Conservation (phyloP, 768 basidiomycete species). For the Tricholoma furcatifolium region DNA sequence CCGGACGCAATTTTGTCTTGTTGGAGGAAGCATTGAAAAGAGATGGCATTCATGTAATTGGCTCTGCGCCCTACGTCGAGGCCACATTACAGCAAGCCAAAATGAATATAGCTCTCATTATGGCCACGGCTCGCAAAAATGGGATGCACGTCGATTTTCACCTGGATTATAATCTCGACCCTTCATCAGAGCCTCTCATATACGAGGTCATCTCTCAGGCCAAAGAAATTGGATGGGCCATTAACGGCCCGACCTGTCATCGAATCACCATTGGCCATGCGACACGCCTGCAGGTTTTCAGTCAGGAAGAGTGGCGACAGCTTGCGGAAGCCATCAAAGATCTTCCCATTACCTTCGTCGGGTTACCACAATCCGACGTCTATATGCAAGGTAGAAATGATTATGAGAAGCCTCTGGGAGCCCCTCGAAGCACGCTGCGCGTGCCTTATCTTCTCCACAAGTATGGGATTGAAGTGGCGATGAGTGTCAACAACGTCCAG, state of each 20-base stretch:
- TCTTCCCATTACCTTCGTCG: constrained; percentile 53
- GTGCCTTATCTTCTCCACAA: constrained; percentile 45
- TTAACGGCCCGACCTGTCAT: constrained; percentile 24
- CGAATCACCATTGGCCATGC: constrained; percentile 60
- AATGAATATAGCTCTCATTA: constrained; percentile 51
- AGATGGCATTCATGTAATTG: constrained; percentile 48
- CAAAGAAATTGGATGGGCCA: constrained; percentile 18
- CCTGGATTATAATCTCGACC: constrained; percentile 65
- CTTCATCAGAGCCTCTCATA: constrained; percentile 48
- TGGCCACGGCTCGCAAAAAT: constrained; percentile 42
- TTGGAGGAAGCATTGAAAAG: constrained; percentile 40
- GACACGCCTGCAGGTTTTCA: constrained; percentile 55
- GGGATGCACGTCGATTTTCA: constrained; percentile 59
- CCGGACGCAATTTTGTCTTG: constrained; percentile 45
- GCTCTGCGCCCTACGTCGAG: constrained; percentile 69
- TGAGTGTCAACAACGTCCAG: constrained; percentile 64
- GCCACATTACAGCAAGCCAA: constrained; percentile 44
- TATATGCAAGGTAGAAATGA: constrained; percentile 62
- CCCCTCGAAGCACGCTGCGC: constrained; percentile 55
- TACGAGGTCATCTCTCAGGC: constrained; percentile 50
- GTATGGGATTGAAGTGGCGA: constrained; percentile 47
- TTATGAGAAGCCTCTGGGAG: constrained; percentile 32
- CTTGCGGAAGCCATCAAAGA: constrained; percentile 38
- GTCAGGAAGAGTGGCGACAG: constrained; percentile 42
- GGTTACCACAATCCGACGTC: constrained; percentile 62